Percentiles rank a stretch among this genome's conserved stretches.
These are phyloP conservation scores for Craspedostauros australis DNA, from an alignment of 108 stramenopile genomes.

Conservation along the genomic window DNA sequence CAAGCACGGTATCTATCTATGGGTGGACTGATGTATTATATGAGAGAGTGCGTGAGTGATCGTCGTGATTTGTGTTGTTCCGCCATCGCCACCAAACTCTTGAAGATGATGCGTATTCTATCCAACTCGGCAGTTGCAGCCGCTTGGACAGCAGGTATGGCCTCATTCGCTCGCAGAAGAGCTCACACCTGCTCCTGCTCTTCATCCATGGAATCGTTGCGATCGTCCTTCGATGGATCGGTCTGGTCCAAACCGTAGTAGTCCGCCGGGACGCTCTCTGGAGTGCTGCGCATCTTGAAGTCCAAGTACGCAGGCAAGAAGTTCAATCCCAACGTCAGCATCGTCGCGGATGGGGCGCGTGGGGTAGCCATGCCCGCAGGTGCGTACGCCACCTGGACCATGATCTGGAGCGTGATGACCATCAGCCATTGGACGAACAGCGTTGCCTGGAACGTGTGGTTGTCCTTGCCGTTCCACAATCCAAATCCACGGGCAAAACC, in stretches of 20 bases:
- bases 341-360: too few species aligned
- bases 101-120: too few species aligned
- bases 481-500: conserved; percentile 11
- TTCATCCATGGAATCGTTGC: not conserved
- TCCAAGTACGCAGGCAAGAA: conserved; percentile 31
- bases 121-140: too few species aligned
- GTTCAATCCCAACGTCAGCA: conserved; percentile 8
- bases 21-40: too few species aligned
- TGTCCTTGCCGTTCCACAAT: not conserved
- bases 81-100: too few species aligned
- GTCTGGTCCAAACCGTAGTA: conserved; percentile 19
- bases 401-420: conserved; percentile 1
- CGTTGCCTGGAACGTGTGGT: conserved; percentile 1
- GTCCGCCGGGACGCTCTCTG: conserved; percentile 3
- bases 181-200: too few species aligned
- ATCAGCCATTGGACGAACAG: conserved; percentile 7
- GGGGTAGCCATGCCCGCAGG: too few species aligned
- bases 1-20: too few species aligned
- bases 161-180: too few species aligned
- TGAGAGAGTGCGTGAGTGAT: too few species aligned
- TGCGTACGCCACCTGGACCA: conserved; percentile 10
- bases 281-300: conserved; percentile 15
- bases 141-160: too few species aligned
- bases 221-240: not conserved
- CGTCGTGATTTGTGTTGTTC: too few species aligned